Evolutionary conservation across 495 filamentous ascomycete genomes (phyloP).

Genomic region (Penicillium pancosmium): DNA sequence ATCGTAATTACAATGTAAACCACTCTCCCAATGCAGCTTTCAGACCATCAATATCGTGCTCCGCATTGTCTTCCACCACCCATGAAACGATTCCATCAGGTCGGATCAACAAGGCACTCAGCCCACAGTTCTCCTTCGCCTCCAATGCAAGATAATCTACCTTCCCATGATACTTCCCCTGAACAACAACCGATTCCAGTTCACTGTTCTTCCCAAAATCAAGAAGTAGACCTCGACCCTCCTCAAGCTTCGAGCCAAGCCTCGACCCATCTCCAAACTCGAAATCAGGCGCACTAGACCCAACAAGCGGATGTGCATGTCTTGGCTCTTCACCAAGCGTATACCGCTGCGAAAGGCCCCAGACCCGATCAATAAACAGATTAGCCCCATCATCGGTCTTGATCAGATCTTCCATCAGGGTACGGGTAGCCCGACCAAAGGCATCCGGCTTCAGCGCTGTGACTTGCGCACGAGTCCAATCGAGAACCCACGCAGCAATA

Average conservation of each 20-base stretch:
- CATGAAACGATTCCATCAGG: slow-evolving; percentile 39
- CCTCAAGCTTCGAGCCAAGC: slow-evolving; percentile 24
- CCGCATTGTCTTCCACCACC: slow-evolving; percentile 16
- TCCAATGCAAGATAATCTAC: slow-evolving; percentile 24
- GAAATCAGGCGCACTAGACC: slow-evolving; percentile 32
- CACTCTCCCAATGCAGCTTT: slow-evolving; percentile 13
- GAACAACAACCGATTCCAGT: slow-evolving; percentile 13
- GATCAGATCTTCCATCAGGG: slow-evolving; percentile 26
- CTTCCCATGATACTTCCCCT: slow-evolving; percentile 8
- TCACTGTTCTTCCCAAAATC: slow-evolving; percentile 18
- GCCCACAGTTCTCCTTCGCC: slow-evolving; percentile 27
- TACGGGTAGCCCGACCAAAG: slow-evolving; percentile 19
- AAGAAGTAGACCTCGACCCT: slow-evolving; percentile 24
- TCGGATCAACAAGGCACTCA: slow-evolving; percentile 30
- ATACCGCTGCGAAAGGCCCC: slow-evolving; percentile 33
- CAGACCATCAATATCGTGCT: slow-evolving; percentile 11
- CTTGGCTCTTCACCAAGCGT: slow-evolving; percentile 17
- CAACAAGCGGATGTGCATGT: slow-evolving; percentile 28
- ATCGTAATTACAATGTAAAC: background rate
- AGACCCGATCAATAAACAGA: slow-evolving; percentile 31
- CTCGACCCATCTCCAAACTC: slow-evolving; percentile 27
- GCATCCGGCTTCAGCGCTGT: slow-evolving; percentile 23
- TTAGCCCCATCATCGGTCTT: slow-evolving; percentile 33
- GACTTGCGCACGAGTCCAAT: slow-evolving; percentile 33
- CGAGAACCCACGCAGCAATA: slow-evolving; percentile 30